Evolutionary conservation across 345 rosid genomes (phyloP).

Genomic region (Excoecaria cochinchinensis): DNA sequence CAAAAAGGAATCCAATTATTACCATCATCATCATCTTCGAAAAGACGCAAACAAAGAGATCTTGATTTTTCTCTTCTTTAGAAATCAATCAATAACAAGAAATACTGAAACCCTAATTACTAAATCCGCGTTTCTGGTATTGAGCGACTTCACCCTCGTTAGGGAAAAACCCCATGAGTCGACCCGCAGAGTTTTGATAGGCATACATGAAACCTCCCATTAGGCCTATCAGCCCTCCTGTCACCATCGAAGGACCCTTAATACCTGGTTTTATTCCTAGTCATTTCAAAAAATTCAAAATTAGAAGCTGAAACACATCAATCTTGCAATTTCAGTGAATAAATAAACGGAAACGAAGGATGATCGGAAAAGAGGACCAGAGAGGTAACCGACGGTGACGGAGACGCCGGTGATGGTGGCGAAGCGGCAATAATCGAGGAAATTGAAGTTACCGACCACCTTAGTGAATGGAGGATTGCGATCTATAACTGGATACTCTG

Average conservation of each 20-base stretch:
- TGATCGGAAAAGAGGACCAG: conserved; percentile 43
- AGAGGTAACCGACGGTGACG: conserved; percentile 95
- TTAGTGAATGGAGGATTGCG: conserved; percentile 77
- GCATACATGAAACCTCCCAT: conserved; percentile 99
- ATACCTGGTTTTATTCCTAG: conserved; percentile 91
- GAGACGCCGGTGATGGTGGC: conserved; percentile 72
- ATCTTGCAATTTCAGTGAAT: neutral
- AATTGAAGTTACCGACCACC: conserved; percentile 78
- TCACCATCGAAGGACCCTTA: conserved; percentile 94
- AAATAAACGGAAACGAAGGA: neutral
- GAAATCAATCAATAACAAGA: neutral
- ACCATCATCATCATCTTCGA: neutral
- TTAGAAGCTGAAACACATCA: neutral
- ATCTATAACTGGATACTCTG: conserved; percentile 84
- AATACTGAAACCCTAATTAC: neutral
- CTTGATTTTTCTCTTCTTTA: neutral
- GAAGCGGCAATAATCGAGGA: conserved; percentile 78
- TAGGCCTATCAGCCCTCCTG: conserved; percentile 90
- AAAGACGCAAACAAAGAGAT: neutral
- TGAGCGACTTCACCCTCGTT: conserved; percentile 82
- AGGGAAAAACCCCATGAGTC: conserved; percentile 95
- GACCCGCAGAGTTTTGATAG: conserved; percentile 93
- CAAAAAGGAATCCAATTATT: conserved; percentile 12
- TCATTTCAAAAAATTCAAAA: neutral
- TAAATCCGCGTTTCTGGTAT: conserved; percentile 29